Conservation (phyloP, 805 yeast genomes). For the Saccharomyces jurei region DNA sequence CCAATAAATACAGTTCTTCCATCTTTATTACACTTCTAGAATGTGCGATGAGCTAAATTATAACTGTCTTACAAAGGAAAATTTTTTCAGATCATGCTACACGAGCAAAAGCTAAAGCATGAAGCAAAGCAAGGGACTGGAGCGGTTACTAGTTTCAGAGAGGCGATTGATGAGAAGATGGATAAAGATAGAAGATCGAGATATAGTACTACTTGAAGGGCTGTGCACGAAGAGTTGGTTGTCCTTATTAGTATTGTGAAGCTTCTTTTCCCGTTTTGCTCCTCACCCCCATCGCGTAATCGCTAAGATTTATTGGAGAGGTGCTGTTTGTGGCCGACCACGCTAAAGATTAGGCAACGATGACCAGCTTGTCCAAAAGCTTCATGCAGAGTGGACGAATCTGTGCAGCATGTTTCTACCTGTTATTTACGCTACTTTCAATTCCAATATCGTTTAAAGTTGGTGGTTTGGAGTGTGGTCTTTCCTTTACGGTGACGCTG, state of each 20-base stretch:
- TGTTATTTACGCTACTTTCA: constrained; percentile 63
- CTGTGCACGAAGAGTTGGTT: background rate
- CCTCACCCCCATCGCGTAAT: background rate
- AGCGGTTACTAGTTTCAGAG: background rate
- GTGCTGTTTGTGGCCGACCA: background rate
- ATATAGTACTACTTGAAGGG: background rate
- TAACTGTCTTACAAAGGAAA: constrained; percentile 1
- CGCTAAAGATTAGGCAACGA: background rate
- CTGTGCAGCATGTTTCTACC: constrained; percentile 50
- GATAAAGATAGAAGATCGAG: background rate
- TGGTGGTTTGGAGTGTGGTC: constrained; percentile 86
- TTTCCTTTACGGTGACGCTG: constrained; percentile 71
- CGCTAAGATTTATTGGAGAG: background rate
- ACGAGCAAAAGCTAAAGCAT: constrained; percentile 3
- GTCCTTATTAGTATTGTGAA: background rate
- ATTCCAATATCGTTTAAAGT: constrained; percentile 91
- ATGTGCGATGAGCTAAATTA: constrained; percentile 10
- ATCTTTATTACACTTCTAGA: background rate
- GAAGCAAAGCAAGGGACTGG: background rate
- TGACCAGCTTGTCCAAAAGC: constrained; percentile 10
- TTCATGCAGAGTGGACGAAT: constrained; percentile 22
- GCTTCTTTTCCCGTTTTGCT: background rate
- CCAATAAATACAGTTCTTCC: background rate
- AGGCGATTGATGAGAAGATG: background rate
- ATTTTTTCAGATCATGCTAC: constrained; percentile 10